These are phyloP conservation scores for Wickerhamomyces tratensis DNA, from an alignment of 805 yeast species.

Conservation along the genomic window DNA sequence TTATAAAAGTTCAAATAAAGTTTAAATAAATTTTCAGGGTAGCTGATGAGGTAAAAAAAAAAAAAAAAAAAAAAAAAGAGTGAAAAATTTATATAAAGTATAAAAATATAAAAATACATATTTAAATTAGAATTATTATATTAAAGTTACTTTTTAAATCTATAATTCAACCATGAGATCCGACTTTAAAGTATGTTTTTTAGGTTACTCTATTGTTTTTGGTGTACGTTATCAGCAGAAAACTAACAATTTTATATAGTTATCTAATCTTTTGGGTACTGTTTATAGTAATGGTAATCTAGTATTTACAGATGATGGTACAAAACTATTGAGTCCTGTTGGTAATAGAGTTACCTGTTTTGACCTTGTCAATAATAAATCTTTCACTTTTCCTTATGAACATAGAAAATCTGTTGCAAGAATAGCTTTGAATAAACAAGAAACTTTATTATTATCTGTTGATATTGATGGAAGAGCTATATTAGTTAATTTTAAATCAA, in stretches of 20 bases:
- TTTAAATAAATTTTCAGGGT: neutral
- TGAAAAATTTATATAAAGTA: too few species aligned
- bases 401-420: constrained; percentile 78
- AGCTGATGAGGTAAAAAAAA: too few species aligned
- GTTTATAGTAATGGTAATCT: constrained; percentile 92
- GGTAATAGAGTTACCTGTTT: constrained; percentile 89
- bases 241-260: constrained; percentile 26
- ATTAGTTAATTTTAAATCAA: constrained; percentile 71
- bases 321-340: constrained; percentile 77
- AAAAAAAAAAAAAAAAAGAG: too few species aligned
- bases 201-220: neutral
- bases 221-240: neutral
- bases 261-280: constrained; percentile 86
- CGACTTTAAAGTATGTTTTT: constrained; percentile 41
- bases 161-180: constrained; percentile 51
- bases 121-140: too few species aligned
- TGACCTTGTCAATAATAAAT: constrained; percentile 73
- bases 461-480: constrained; percentile 93
- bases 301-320: constrained; percentile 79
- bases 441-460: constrained; percentile 68
- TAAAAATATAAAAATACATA: too few species aligned
- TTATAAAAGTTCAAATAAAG: too few species aligned
- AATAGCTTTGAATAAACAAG: constrained; percentile 77
- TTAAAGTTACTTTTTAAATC: neutral
- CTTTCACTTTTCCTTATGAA: constrained; percentile 86